Evolutionary conservation across 257 asterid genomes (phyloP).

Genomic region (Leptodermis oblonga): DNA sequence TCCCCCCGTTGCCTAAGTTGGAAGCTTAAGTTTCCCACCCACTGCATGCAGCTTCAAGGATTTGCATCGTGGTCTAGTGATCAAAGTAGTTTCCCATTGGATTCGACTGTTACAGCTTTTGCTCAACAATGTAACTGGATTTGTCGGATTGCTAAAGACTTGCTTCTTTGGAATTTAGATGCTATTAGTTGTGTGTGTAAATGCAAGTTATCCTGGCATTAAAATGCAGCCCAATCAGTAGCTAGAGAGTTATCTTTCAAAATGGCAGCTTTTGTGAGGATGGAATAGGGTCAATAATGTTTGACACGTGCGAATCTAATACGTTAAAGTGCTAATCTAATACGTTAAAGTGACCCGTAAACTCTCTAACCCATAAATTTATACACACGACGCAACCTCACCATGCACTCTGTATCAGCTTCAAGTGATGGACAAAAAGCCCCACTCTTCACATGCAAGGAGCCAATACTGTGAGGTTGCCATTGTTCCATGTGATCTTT

Average conservation of each 20-base stretch:
- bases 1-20: constrained; percentile 82
- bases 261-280: background rate
- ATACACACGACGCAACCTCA: too few relatives aligned
- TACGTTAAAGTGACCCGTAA: too few relatives aligned
- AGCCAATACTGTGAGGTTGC: constrained; percentile 10
- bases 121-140: constrained; percentile 37
- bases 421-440: too few relatives aligned
- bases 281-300: background rate
- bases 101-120: constrained; percentile 31
- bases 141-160: constrained; percentile 31
- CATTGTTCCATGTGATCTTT: background rate
- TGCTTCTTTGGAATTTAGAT: constrained; percentile 13
- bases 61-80: constrained; percentile 23
- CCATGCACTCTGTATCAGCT: too few relatives aligned
- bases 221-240: background rate
- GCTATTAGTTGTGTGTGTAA: constrained; percentile 31
- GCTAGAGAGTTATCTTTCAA: too few relatives aligned
- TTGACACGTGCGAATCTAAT: too few relatives aligned
- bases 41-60: constrained; percentile 1
- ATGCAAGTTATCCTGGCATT: constrained; percentile 15
- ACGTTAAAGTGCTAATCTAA: too few relatives aligned
- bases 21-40: constrained; percentile 18
- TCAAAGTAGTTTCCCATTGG: constrained; percentile 24
- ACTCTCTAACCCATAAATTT: too few relatives aligned
- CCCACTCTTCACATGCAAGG: too few relatives aligned